Conservation (phyloP, 345 rosid genomes). For the Rhodamnia argentea region DNA sequence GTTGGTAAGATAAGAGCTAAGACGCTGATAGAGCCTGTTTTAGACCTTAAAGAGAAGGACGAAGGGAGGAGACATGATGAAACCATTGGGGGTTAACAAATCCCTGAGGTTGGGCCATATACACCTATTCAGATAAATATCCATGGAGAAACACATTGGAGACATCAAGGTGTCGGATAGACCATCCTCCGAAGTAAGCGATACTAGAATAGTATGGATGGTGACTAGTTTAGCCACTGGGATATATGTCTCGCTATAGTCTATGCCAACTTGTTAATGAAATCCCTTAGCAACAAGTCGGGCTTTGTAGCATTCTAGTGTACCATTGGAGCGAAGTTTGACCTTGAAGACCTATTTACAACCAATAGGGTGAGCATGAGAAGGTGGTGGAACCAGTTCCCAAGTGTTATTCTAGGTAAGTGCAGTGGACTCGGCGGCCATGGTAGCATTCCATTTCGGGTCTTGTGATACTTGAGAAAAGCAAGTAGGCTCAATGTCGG, state of each 20-base stretch:
- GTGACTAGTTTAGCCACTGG: background rate
- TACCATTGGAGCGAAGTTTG: background rate
- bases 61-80: background rate
- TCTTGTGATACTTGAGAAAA: background rate
- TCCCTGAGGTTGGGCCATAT: background rate
- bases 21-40: background rate
- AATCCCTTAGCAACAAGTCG: background rate
- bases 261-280: background rate
- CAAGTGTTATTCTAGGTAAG: background rate
- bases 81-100: background rate
- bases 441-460: background rate
- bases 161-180: background rate
- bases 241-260: background rate
- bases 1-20: background rate
- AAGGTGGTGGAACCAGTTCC: background rate
- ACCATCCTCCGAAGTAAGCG: background rate
- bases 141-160: background rate
- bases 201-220: background rate
- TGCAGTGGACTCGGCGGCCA: background rate
- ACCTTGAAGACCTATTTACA: slow-evolving; percentile 1
- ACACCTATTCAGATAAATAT: background rate
- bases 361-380: background rate
- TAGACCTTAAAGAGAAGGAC: background rate
- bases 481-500: background rate
- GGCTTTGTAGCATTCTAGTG: background rate